Conservation (phyloP, 495 filamentous ascomycete genomes). For the Penicillium coprophilum region DNA sequence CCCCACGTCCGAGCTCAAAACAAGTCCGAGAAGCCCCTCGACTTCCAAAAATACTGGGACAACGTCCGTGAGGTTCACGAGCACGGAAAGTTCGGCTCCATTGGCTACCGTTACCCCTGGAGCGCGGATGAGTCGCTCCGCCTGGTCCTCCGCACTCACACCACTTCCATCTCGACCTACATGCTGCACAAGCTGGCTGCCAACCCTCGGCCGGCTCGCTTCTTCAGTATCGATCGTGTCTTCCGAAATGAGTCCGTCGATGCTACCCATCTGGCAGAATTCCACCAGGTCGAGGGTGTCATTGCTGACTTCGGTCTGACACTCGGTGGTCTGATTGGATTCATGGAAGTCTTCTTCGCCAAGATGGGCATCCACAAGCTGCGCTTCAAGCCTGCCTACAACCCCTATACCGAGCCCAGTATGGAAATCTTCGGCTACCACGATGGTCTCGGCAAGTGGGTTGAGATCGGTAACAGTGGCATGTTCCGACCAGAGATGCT, state of each 20-base stretch:
- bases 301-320: slow-evolving; percentile 94
- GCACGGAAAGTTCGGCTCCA: slow-evolving; percentile 85
- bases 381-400: slow-evolving; percentile 97
- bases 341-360: slow-evolving; percentile 93
- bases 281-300: slow-evolving; percentile 97
- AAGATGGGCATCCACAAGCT: slow-evolving; percentile 91
- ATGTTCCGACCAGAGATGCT: slow-evolving; percentile 99
- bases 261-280: slow-evolving; percentile 94
- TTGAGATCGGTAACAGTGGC: slow-evolving; percentile 96
- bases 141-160: slow-evolving; percentile 93
- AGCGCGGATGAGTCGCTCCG: slow-evolving; percentile 81
- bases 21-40: slow-evolving; percentile 48
- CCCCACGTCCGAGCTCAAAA: slow-evolving; percentile 35
- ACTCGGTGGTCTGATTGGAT: slow-evolving; percentile 89
- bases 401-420: slow-evolving; percentile 95
- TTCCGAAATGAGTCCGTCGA: slow-evolving; percentile 97
- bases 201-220: slow-evolving; percentile 77
- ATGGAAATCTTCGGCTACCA: slow-evolving; percentile 98
- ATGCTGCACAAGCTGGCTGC: slow-evolving; percentile 87
- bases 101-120: slow-evolving; percentile 95
- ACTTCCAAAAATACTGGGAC: slow-evolving; percentile 86
- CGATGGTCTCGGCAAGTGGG: slow-evolving; percentile 82
- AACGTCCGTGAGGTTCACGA: slow-evolving; percentile 79
- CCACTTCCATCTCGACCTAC: slow-evolving; percentile 82
- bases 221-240: slow-evolving; percentile 97